Conservation (phyloP, 306 rosid genomes). For the Cyclanthera cordifolia region DNA sequence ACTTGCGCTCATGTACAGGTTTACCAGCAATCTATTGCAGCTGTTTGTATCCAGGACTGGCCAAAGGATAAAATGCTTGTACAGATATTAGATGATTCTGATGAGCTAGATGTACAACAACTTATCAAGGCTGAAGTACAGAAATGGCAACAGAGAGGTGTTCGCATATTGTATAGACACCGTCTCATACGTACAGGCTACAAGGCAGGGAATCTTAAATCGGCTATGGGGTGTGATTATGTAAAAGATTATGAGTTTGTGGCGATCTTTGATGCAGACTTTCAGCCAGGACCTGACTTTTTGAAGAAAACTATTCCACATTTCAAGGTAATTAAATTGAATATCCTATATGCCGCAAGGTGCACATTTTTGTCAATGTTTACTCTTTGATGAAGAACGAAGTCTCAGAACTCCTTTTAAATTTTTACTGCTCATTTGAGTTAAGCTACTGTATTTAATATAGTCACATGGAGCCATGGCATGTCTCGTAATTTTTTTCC, state of each 20-base stretch:
- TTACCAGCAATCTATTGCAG: slow-evolving; percentile 92
- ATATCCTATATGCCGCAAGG: neutral
- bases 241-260: slow-evolving; percentile 91
- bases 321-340: slow-evolving; percentile 55
- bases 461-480: neutral
- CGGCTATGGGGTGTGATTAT: slow-evolving; percentile 94
- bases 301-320: slow-evolving; percentile 84
- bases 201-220: slow-evolving; percentile 97
- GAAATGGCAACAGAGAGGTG: slow-evolving; percentile 94
- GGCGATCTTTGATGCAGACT: slow-evolving; percentile 94
- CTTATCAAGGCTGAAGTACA: slow-evolving; percentile 95
- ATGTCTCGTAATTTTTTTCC: neutral
- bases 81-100: slow-evolving; percentile 94
- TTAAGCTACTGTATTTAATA: neutral
- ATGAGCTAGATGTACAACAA: slow-evolving; percentile 63
- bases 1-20: slow-evolving; percentile 42
- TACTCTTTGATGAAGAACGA: neutral
- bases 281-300: slow-evolving; percentile 92
- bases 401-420: neutral
- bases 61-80: slow-evolving; percentile 90
- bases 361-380: neutral
- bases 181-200: slow-evolving; percentile 88
- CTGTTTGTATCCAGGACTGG: slow-evolving; percentile 89
- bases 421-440: neutral
- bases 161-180: slow-evolving; percentile 73